A percentile compares a stretch with the other conserved stretches of the same genome.
phyloP scores from a whole-genome alignment of 306 rosid species.

The Begonia peltatifolia region DNA sequence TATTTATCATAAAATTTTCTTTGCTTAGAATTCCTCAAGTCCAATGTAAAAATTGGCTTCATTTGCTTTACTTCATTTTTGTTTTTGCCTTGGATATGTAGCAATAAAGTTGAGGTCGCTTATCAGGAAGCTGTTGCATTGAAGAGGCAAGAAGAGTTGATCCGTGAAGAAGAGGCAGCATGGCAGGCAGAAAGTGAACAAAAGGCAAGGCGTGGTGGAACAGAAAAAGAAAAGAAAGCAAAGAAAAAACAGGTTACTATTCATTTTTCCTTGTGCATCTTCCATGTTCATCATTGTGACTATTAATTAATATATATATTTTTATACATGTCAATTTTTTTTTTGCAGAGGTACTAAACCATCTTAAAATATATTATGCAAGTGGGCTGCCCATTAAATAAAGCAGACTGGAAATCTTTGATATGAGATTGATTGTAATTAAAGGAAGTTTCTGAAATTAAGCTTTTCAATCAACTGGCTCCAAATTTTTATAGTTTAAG shows the following conservation, averaged over 20 bases:
- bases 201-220: conserved; percentile 63
- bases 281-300: too few species aligned
- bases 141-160: conserved; percentile 97
- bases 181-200: conserved; percentile 85
- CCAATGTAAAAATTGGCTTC: neutral
- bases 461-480: neutral
- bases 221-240: conserved; percentile 78
- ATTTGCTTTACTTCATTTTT: conserved; percentile 5
- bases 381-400: too few species aligned
- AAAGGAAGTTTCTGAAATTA: too few species aligned
- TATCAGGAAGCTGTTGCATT: conserved; percentile 98
- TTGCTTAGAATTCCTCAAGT: neutral
- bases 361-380: too few species aligned
- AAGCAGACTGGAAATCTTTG: too few species aligned
- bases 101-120: conserved; percentile 95
- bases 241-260: conserved; percentile 78
- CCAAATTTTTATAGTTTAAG: neutral
- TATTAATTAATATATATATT: too few species aligned
- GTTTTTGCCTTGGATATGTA: conserved; percentile 22
- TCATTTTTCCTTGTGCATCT: too few species aligned
- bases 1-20: neutral
- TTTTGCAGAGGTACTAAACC: too few species aligned
- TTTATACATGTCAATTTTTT: too few species aligned
- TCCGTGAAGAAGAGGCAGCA: conserved; percentile 99
- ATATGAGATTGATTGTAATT: too few species aligned